Evolutionary conservation across 768 basidiomycete species (phyloP), one percentile per base, ranked within the genome.

Genomic region (Amyloporia xantha): DNA sequence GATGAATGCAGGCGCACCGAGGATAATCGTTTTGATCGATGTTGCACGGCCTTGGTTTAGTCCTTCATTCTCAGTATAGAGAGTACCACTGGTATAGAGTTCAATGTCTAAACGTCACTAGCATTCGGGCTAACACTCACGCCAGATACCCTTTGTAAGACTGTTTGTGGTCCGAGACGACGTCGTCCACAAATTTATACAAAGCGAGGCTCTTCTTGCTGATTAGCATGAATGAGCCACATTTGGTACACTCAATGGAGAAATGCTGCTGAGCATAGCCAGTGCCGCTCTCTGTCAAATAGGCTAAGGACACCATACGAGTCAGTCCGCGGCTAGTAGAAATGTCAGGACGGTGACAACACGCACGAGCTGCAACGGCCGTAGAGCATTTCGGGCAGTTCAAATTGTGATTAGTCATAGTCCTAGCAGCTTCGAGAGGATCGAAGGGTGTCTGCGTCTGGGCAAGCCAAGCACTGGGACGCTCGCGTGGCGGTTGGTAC

Each of bases 201-300:
- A 74, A 60, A 1, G 65, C 73, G 3, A 79, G 64, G 6, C 53
- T 64, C n/a, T 71, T 66, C 36, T 69, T 71, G 1, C 67, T 75
- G 20, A 82, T 71, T 3, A 52, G 56, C 21, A 69, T 61, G 4
- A 12, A 19, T n/a, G n/a, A n/a, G 10, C 49, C 48, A 53, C 79
- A 81, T 2, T 30, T 23, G 1, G 54, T 52, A 52, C 79, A 81
- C 30, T 24, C 20, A 0, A 55, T 42, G 3, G 27, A 56, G 49
- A 81, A 81, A 0, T 58, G 60, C 19, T 61, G 60, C 50, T 79
- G 77, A 0, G 74, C 59, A 46, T 78, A 81, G 0, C 80, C 80
- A 1, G 68, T 71, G 1, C 72, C 74, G 0, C 59, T 50, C 6
- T 56, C 57, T 3, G 62, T 71, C 45, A 73, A 52, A 33, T 72